Evolutionary conservation across 2,329 filamentous ascomycete genomes (phyloP).

Genomic region (Sclerotinia nivalis): DNA sequence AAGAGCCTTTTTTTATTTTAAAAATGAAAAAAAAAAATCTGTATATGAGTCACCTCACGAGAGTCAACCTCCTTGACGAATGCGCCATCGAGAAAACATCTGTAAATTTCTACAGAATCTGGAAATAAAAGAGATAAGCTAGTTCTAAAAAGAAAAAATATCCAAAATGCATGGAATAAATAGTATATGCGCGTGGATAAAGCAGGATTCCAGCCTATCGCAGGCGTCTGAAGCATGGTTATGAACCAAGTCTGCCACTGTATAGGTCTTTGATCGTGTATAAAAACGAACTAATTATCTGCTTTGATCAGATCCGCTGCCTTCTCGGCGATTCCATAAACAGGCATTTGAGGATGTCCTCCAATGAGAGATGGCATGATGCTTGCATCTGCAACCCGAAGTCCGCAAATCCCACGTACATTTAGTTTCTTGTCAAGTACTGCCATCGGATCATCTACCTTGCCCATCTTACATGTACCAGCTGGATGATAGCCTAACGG

Average conservation of each 20-base stretch:
- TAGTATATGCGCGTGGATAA: no score
- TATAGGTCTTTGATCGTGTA: not conserved
- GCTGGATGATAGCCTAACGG: constrained; percentile 1
- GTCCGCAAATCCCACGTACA: not conserved
- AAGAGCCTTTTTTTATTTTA: not conserved
- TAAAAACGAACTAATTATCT: not conserved
- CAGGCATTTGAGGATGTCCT: not conserved
- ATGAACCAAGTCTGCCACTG: not conserved
- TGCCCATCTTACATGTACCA: not conserved
- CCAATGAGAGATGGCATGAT: not conserved
- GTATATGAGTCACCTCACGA: no score
- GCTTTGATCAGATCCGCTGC: not conserved
- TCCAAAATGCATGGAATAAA: no score
- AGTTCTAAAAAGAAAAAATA: no score
- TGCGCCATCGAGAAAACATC: no score
- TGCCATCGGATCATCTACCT: not conserved
- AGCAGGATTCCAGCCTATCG: no score
- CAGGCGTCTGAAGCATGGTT: no score
- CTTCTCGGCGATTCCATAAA: constrained; percentile 10
- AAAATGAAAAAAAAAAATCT: not conserved
- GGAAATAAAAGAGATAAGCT: no score
- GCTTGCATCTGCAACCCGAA: constrained; percentile 1
- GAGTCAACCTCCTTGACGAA: no score
- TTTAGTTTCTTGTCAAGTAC: not conserved
- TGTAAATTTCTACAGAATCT: no score